Base-by-base conservation (phyloP, 2,329 filamentous ascomycete species). In the Penicillium sp. region DNA sequence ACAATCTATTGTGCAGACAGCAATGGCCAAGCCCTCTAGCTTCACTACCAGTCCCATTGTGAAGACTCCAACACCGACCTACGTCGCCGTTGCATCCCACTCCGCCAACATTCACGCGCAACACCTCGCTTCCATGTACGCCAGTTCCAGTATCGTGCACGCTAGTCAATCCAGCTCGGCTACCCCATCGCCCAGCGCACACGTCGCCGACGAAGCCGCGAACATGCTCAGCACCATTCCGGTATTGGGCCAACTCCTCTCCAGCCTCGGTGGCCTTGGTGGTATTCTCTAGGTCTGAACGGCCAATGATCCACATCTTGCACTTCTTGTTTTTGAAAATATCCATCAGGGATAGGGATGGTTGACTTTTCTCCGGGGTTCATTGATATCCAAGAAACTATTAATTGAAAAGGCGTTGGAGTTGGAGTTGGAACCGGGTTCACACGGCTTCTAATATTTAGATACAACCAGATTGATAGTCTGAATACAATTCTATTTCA, bases 341-440 rank as follows among this genome's bases (percentile, higher is more conserved):
- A 57, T 59, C 34, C 52, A 54, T 22, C 37, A 58, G 50, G 45
- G 49, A 53, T 41, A 41, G 15, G 54, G 31, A 47, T 38, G 51
- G 22, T 38, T 59, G 52, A 57, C 43, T 28, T 48, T 49, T 57
- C 31, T 54, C 6, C 25, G n/a, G 54, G 39, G 42, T 54, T 63
- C 25, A 17, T 67, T 59, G 57, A 61, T 67, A 63, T 62, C 61
- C 63, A 60, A 59, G 45, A 42, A 58, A 42, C 55, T 55, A 63
- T 63, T 57, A 63, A 59, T 61, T 28, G 34, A 51, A 55, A 51
- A 25, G 50, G 53, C 45, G 51, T 62, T 59, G 22, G 37, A 42
- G 22, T 37, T 41, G 5, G 31, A 38, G 5, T 28, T 25, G 49
- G n/a, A 49, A 49, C 10, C 10, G 17, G 20, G 25, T 11, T 42